Percentiles rank a stretch among this genome's conserved stretches.
Evolutionary conservation across 2,329 filamentous ascomycete species (phyloP).

Genomic region (Colletotrichum simmondsii): DNA sequence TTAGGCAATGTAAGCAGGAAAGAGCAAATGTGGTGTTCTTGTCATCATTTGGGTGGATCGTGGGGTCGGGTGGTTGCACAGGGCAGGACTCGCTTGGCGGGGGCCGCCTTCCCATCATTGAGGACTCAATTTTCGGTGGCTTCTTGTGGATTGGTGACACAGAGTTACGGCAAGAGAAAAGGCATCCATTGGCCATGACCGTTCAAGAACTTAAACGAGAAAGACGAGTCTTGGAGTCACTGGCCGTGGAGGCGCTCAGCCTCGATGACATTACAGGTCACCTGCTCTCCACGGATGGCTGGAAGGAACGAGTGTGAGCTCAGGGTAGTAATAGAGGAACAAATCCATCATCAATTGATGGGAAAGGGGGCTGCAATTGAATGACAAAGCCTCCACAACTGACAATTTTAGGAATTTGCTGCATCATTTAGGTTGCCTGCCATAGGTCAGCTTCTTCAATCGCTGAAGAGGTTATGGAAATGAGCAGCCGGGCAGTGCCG

Average conservation of each 20-base stretch:
- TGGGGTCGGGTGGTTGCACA: background rate
- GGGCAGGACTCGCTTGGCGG: background rate
- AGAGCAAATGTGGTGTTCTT: background rate
- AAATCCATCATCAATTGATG: background rate
- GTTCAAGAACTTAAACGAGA: background rate
- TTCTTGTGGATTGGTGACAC: slow-evolving; percentile 2
- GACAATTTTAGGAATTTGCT: background rate
- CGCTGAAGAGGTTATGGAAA: background rate
- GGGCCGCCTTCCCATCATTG: background rate
- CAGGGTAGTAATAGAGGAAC: background rate
- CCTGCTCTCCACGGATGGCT: background rate
- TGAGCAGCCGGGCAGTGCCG: background rate
- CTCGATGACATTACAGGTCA: background rate
- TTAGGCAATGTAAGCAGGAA: background rate
- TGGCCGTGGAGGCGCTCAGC: background rate
- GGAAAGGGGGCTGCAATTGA: background rate
- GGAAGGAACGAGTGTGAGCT: background rate
- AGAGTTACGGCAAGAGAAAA: background rate
- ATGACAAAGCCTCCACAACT: background rate
- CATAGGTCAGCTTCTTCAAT: background rate
- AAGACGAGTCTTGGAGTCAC: background rate
- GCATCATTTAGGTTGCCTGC: background rate
- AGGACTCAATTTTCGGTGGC: background rate
- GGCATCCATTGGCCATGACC: background rate
- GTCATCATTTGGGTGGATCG: slow-evolving; percentile 10